Base-by-base conservation (phyloP, 2,329 filamentous ascomycete species). In the Alternaria incomplexa region DNA sequence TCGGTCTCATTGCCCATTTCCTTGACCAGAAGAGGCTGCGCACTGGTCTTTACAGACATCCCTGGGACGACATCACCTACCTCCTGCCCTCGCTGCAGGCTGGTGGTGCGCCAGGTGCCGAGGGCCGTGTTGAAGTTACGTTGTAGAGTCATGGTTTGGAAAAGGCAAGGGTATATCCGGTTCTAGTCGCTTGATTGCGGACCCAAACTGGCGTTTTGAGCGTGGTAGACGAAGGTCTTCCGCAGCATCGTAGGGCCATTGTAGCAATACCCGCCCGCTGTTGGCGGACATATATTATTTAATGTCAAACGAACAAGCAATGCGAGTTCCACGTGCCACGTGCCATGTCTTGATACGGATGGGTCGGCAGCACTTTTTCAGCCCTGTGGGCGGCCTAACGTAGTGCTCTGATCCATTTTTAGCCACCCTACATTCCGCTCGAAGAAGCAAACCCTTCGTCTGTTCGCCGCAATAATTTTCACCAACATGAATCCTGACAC, bases 1-100 rank as follows among this genome's bases (percentile, higher is more conserved):
- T 99, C 79, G 96, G 96, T 92, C 88, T 99, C 73, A 99, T 99
- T 91, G 96, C 96, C 79, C 96, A 99, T 85, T 98, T 95, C 89
- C 90, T 99, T 77, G 96, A 99, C 86, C 96, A 99, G 89, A 99
- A 99, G 94, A 90, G 96, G 84, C 89, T 99, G 83, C 92, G 95
- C 78, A 99, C 96, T 79, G 96, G 96, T 82, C 90, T 99, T 71
- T 99, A 99, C 92, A 92, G 96, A 67, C 79, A 97, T 89, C 96
- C 96, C 80, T 98, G 96, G 96, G 96, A 79, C 60, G 77, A 80
- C 70, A 79, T 80, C 67, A 80, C 78, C 53, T 81, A 81, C 74
- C 79, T 81, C 52, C 75, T 81, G 63, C 79, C 80, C 58, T 79
- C 76, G 53, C 72, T 79, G 56, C 68, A 70, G 62, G 66, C 70